Conservation (phyloP, 2,329 filamentous ascomycete species). For the Trichophyton equinum region DNA sequence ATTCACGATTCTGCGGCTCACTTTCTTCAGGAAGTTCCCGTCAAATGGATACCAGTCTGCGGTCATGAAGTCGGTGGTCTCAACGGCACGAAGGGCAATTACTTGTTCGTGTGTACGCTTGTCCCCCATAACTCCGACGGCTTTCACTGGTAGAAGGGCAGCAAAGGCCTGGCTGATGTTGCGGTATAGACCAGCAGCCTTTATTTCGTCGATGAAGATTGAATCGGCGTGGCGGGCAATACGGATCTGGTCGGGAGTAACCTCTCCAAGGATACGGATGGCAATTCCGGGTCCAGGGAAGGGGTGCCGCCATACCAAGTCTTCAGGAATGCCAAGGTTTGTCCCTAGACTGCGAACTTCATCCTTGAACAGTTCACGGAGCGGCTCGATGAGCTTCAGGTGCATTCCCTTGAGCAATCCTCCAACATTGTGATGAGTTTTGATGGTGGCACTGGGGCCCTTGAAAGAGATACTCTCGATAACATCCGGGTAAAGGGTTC, state of each 20-base stretch:
- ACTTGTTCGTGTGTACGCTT: constrained; percentile 53
- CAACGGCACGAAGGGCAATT: constrained; percentile 48
- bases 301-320: constrained; percentile 67
- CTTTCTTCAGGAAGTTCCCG: constrained; percentile 50
- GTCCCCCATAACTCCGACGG: constrained; percentile 50
- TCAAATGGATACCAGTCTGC: constrained; percentile 57
- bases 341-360: constrained; percentile 57
- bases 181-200: constrained; percentile 34
- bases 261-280: constrained; percentile 66
- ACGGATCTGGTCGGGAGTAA: constrained; percentile 60
- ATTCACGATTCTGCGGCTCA: constrained; percentile 58
- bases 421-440: constrained; percentile 57
- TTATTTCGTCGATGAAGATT: constrained; percentile 37
- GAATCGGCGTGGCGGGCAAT: constrained; percentile 46
- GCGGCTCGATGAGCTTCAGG: constrained; percentile 49
- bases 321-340: constrained; percentile 55
- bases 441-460: constrained; percentile 58
- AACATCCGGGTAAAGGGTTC: constrained; percentile 64
- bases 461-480: constrained; percentile 63
- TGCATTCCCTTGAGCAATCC: constrained; percentile 50
- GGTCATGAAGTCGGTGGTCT: constrained; percentile 60
- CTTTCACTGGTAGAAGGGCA: constrained; percentile 52
- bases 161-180: constrained; percentile 60
- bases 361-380: constrained; percentile 67
- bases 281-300: constrained; percentile 63